Percentiles rank a stretch among this genome's conserved stretches.
Evolutionary conservation across 2,329 filamentous ascomycete genomes (phyloP).

Genomic region (Westerdykella aurantiaca): DNA sequence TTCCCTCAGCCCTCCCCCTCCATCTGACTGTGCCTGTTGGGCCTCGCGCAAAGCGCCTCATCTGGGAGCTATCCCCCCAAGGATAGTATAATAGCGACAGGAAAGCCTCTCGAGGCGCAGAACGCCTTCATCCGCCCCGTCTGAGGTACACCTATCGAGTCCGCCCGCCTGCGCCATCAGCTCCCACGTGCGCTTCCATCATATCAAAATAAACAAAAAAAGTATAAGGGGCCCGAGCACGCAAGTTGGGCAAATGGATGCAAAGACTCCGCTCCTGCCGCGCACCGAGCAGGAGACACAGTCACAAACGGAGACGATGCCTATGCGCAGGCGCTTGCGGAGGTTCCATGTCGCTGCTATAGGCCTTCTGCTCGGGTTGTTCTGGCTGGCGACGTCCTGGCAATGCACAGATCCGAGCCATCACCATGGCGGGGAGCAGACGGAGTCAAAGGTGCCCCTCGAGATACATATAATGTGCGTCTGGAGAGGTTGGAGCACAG

Average conservation of each 20-base stretch:
- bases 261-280: conserved; percentile 27
- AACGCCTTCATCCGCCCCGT: too few relatives aligned
- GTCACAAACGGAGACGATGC: conserved; percentile 7
- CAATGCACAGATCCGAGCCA: conserved; percentile 18
- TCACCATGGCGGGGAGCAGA: conserved; percentile 28
- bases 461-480: conserved; percentile 84
- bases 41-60: too few relatives aligned
- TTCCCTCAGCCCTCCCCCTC: too few relatives aligned
- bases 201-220: too few relatives aligned
- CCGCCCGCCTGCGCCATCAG: neutral
- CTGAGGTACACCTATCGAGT: too few relatives aligned
- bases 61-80: too few relatives aligned
- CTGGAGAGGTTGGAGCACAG: too few relatives aligned
- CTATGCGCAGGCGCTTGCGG: conserved; percentile 13
- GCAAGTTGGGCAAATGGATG: conserved; percentile 2
- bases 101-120: too few relatives aligned
- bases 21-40: too few relatives aligned
- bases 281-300: conserved; percentile 10
- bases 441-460: conserved; percentile 60
- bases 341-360: conserved; percentile 23
- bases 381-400: conserved; percentile 26
- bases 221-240: too few relatives aligned
- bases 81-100: too few relatives aligned
- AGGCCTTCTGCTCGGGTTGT: conserved; percentile 25
- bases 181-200: conserved; percentile 1